phyloP scores from a whole-genome alignment of 768 basidiomycete genomes.

The Lentinula sp. region DNA sequence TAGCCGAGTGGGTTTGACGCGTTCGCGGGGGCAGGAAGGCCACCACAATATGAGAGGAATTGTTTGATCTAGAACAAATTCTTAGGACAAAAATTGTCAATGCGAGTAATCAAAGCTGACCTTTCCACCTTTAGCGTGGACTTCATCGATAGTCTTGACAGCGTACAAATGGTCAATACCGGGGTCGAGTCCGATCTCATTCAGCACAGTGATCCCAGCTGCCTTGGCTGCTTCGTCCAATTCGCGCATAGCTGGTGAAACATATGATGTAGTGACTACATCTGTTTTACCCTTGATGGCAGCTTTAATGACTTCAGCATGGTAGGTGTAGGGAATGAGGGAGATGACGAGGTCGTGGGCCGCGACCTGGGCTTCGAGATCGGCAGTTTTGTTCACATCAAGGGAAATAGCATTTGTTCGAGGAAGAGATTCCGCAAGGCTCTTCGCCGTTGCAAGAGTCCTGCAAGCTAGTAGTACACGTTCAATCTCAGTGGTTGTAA shows the following conservation, averaged over 20 bases:
- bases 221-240: slow-evolving; percentile 76
- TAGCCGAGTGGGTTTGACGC: slow-evolving; percentile 95
- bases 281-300: slow-evolving; percentile 83
- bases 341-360: slow-evolving; percentile 92
- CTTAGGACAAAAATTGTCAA: slow-evolving; percentile 2
- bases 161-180: slow-evolving; percentile 94
- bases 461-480: slow-evolving; percentile 60
- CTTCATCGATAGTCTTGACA: slow-evolving; percentile 89
- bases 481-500: neutral
- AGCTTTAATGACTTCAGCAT: slow-evolving; percentile 84
- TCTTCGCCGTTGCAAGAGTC: slow-evolving; percentile 70
- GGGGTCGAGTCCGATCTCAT: slow-evolving; percentile 97
- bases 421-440: slow-evolving; percentile 61
- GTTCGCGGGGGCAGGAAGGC: slow-evolving; percentile 88
- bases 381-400: slow-evolving; percentile 66
- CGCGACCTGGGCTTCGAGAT: slow-evolving; percentile 76
- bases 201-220: slow-evolving; percentile 91
- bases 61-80: slow-evolving; percentile 58
- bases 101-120: slow-evolving; percentile 28
- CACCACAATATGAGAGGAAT: slow-evolving; percentile 94
- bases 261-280: slow-evolving; percentile 95
- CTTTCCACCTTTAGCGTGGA: slow-evolving; percentile 93
- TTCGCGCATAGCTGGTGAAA: slow-evolving; percentile 85
- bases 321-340: slow-evolving; percentile 92
- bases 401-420: slow-evolving; percentile 71